phyloP scores from a whole-genome alignment of 768 basidiomycete genomes.

The Favolaschia claudopus region DNA sequence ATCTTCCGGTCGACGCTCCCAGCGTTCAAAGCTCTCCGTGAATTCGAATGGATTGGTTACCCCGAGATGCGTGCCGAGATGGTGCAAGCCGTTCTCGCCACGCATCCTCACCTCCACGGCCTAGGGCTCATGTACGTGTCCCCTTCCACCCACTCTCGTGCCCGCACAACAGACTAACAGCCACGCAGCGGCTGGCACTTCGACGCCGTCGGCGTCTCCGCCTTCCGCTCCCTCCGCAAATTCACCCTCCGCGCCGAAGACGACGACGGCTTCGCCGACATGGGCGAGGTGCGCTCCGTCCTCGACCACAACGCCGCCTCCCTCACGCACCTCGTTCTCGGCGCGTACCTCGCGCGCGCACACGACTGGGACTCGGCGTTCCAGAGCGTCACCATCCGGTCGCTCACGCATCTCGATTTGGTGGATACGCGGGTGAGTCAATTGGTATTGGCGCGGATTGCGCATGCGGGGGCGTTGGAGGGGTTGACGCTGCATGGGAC shows the following conservation, averaged over 20 bases:
- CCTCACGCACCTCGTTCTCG: constrained; percentile 68
- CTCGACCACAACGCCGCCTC: constrained; percentile 66
- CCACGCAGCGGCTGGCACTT: constrained; percentile 72
- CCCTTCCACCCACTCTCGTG: neutral
- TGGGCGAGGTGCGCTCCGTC: constrained; percentile 70
- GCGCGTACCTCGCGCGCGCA: constrained; percentile 69
- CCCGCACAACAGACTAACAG: neutral
- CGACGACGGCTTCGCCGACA: constrained; percentile 74
- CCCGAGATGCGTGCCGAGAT: constrained; percentile 74
- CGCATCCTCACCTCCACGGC: constrained; percentile 60
- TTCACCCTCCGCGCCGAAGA: constrained; percentile 76
- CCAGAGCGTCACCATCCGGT: constrained; percentile 66
- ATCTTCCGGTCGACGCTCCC: constrained; percentile 71
- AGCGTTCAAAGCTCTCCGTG: constrained; percentile 64
- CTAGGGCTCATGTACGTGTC: constrained; percentile 68
- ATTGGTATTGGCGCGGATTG: constrained; percentile 67
- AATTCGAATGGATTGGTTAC: constrained; percentile 83
- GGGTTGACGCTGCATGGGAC: constrained; percentile 73
- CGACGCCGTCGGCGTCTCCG: constrained; percentile 73
- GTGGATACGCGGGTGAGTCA: constrained; percentile 75
- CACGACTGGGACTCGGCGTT: constrained; percentile 76
- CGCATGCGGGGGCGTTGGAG: constrained; percentile 66
- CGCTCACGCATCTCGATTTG: constrained; percentile 73
- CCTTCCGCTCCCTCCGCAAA: constrained; percentile 64
- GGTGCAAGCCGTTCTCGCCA: constrained; percentile 63